Conservation (phyloP, 495 filamentous ascomycete genomes). For the Apiosordaria backusii region DNA sequence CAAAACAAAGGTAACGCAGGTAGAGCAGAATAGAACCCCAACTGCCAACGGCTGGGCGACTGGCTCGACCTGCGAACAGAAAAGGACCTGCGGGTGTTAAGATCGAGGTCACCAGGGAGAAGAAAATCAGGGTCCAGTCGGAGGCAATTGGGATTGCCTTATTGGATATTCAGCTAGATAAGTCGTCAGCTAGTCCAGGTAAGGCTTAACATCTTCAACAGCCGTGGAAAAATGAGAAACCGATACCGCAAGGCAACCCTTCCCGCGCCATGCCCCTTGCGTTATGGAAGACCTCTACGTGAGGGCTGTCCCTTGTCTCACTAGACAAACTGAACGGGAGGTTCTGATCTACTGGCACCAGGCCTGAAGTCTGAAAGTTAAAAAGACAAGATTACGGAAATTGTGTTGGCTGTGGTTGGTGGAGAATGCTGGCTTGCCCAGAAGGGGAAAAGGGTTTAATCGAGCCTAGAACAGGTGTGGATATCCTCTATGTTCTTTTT, state of each 20-base stretch:
- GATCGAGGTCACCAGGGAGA: not conserved
- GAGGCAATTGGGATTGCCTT: not conserved
- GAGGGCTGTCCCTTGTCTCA: not conserved
- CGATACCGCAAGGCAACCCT: not conserved
- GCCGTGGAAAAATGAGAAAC: not conserved
- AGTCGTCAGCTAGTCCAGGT: too few species aligned
- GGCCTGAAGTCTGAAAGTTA: not conserved
- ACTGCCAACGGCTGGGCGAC: conserved; percentile 2
- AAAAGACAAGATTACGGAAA: not conserved
- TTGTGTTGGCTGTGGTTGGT: conserved; percentile 1
- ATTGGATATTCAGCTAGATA: not conserved
- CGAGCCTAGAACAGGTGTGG: not conserved
- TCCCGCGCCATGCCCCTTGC: not conserved
- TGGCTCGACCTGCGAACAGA: not conserved
- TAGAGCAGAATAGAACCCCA: not conserved
- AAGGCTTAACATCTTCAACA: not conserved
- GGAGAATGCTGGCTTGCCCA: not conserved
- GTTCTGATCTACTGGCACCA: not conserved
- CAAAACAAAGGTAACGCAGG: not conserved
- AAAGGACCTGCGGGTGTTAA: not conserved
- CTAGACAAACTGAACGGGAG: not conserved
- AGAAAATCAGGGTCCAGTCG: not conserved
- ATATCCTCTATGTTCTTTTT: not conserved
- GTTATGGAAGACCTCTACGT: not conserved
- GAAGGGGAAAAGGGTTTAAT: not conserved